Percentiles rank a stretch among this genome's conserved stretches.
Evolutionary conservation across 768 basidiomycete genomes (phyloP).

Genomic region (Dacryopinax spathularia): DNA sequence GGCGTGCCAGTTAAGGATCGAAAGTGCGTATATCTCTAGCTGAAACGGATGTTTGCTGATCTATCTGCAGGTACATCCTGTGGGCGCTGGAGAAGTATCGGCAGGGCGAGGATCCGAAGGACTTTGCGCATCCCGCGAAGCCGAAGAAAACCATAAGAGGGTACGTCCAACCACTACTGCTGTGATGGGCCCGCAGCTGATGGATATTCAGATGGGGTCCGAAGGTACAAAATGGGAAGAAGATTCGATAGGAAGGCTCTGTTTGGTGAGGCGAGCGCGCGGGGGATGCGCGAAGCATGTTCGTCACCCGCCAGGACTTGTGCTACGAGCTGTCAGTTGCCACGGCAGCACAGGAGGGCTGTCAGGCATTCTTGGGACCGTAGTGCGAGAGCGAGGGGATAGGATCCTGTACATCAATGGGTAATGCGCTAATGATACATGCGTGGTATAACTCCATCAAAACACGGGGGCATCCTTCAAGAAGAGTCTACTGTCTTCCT

Average conservation of each 20-base stretch:
- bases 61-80: constrained; percentile 49
- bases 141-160: constrained; percentile 71
- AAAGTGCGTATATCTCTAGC: constrained; percentile 33
- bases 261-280: background rate
- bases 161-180: constrained; percentile 39
- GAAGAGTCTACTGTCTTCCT: constrained; percentile 70
- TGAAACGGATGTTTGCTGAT: background rate
- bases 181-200: background rate
- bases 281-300: background rate
- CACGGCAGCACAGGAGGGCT: background rate
- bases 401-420: too few species aligned
- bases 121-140: constrained; percentile 49
- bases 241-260: constrained; percentile 38
- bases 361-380: background rate
- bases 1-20: constrained; percentile 56
- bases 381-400: too few species aligned
- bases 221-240: constrained; percentile 55
- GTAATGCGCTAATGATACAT: background rate
- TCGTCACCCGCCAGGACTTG: background rate
- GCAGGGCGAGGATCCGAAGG: constrained; percentile 36
- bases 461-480: constrained; percentile 84
- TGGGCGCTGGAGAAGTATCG: constrained; percentile 79
- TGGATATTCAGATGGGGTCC: constrained; percentile 48
- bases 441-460: constrained; percentile 20
- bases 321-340: background rate